Conservation (phyloP, 768 basidiomycete species). For the Nidularia pulvinata region DNA sequence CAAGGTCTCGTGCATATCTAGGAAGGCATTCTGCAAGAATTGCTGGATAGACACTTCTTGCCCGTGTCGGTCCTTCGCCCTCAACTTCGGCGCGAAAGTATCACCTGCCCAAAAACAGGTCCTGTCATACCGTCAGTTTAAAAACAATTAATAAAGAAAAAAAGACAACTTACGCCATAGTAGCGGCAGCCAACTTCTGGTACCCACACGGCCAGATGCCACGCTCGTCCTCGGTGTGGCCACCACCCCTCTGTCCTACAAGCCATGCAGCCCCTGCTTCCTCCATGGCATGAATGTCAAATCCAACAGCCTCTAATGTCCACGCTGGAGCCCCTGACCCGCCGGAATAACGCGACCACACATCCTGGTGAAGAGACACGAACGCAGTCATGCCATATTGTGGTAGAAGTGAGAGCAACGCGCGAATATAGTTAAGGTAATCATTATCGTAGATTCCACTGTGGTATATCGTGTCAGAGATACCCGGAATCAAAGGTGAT, state of each 20-base stretch:
- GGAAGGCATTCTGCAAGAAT: conserved; percentile 81
- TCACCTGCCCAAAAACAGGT: conserved; percentile 96
- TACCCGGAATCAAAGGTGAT: conserved; percentile 2
- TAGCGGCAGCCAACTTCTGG: conserved; percentile 89
- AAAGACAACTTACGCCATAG: conserved; percentile 72
- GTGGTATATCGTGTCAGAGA: neutral
- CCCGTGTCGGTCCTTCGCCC: conserved; percentile 43
- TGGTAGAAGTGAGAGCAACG: conserved; percentile 67
- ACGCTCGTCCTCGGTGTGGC: conserved; percentile 74
- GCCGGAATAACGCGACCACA: conserved; percentile 94
- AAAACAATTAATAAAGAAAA: neutral
- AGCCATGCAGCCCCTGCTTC: conserved; percentile 89
- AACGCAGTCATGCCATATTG: conserved; percentile 74
- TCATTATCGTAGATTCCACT: conserved; percentile 85
- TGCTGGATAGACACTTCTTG: conserved; percentile 67
- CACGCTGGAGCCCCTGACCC: conserved; percentile 97
- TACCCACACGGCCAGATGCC: conserved; percentile 96
- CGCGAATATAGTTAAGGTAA: conserved; percentile 79
- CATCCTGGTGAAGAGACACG: conserved; percentile 89
- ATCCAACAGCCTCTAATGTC: conserved; percentile 87
- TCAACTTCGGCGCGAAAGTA: conserved; percentile 78
- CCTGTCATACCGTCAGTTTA: conserved; percentile 31
- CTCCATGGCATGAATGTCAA: conserved; percentile 80
- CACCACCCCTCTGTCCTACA: conserved; percentile 73
- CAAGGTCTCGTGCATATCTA: conserved; percentile 74